A percentile compares a stretch with the other conserved stretches of the same genome.
phyloP scores from a whole-genome alignment of 805 yeast genomes.

The Ogataea glucozyma region DNA sequence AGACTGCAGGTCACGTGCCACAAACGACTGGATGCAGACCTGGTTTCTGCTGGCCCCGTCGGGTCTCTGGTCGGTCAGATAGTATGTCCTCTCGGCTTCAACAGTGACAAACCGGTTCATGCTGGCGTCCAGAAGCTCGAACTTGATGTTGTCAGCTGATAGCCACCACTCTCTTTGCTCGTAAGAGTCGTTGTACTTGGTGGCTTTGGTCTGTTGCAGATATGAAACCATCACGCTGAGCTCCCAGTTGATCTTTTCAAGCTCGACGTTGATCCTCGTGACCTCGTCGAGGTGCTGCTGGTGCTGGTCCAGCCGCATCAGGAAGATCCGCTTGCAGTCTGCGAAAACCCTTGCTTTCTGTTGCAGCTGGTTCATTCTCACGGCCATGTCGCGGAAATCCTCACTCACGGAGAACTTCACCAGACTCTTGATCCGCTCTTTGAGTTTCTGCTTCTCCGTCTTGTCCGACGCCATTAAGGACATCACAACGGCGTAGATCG shows the following conservation, averaged over 20 bases:
- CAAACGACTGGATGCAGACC: constrained; percentile 63
- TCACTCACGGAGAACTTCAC: constrained; percentile 31
- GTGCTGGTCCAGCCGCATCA: constrained; percentile 15
- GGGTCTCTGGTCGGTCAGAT: constrained; percentile 58
- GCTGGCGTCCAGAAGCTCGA: constrained; percentile 65
- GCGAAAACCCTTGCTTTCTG: constrained; percentile 23
- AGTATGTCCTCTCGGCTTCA: constrained; percentile 62
- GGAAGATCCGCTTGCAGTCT: constrained; percentile 26
- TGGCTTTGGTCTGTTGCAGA: constrained; percentile 31
- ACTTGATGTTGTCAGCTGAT: constrained; percentile 65
- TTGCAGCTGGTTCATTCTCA: constrained; percentile 24
- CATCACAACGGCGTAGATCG: constrained; percentile 50
- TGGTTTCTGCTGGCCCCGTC: constrained; percentile 71
- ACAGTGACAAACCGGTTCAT: constrained; percentile 72
- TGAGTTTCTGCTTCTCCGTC: constrained; percentile 42
- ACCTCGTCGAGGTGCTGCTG: constrained; percentile 11
- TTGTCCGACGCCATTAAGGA: constrained; percentile 42
- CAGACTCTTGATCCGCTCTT: constrained; percentile 36
- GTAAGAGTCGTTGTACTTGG: constrained; percentile 35
- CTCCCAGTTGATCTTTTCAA: constrained; percentile 29
- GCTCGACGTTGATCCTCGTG: constrained; percentile 27
- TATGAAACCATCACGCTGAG: constrained; percentile 30
- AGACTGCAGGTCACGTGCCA: constrained; percentile 66
- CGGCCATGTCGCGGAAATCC: constrained; percentile 25
- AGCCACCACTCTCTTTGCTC: constrained; percentile 55